Base-by-base conservation (phyloP, 345 rosid genomes). In the Abelmoschus esculentus region DNA sequence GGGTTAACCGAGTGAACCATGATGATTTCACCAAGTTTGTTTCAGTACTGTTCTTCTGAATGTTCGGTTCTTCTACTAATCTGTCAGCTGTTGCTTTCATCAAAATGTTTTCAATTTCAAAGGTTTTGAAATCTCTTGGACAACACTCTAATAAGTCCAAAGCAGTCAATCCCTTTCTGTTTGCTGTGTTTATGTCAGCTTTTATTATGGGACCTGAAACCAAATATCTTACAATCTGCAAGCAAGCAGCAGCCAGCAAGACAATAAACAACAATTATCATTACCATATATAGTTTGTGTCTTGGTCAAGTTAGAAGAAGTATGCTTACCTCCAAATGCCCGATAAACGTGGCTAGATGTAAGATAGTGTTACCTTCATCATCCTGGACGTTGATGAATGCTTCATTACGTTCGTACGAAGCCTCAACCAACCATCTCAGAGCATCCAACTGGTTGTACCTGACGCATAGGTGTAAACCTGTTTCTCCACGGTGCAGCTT, bases 81-180 rank as follows among this genome's bases (percentile, higher is more conserved):
- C 56, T 17, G 1, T n/a, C 6, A 6, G 11, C 2, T 28, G 4
- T 13, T 1, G 7, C 66, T 61, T 17, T 61, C 6, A 34, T 9
- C 5, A 61, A 42, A 15, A 34, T 34, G 6, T 61, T 42, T 61
- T 19, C 14, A 3, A 61, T 34, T 61, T 61, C 26, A 7, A 61
- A 46, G 66, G 13, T 7, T n/a, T 61, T 34, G 71, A n/a, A 34
- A 34, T 73, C 77, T 55, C 74, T 60, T 49, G 75, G 69, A 26
- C 22, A 60, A n/a, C 59, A 52, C 3, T 22, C 69, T 18, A 79
- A 14, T 49, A 74, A 29, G 28, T 71, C 73, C 29, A 73, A 8
- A 1, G 76, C 75, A 3, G 73, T 72, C 15, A 58, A 58, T 55
- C 58, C 7, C 26, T n/a, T 52, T 17, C 56, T 0, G 22, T 52